Evolutionary conservation across 345 rosid species (phyloP), one percentile per base, ranked within the genome.

Genomic region (Gynandropsis gynandra): DNA sequence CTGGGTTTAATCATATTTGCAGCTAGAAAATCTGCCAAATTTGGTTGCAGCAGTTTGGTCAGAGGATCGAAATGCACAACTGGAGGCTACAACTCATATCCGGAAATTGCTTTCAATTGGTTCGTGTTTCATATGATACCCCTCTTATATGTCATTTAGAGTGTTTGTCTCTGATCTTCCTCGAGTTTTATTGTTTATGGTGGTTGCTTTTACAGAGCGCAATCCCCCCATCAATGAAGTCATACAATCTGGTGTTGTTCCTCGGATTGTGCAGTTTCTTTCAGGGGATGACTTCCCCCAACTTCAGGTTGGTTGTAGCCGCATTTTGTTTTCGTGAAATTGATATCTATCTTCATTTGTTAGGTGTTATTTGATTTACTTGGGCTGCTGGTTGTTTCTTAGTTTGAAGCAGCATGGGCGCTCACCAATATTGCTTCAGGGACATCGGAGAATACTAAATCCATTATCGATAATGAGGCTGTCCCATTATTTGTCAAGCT

Each of bases 321-420:
- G 12, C 21, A 1, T 17, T 21, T 24, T 43, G 20, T 8, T 18
- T 35, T 21, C 1, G 1, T 5, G 0, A 6, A 40, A 16, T 20
- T 1, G 10, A 1, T 49, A 4, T 9, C n/a, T 56, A 14, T 32
- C 27, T n/a, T 29, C 39, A 27, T 15, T 11, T 41, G 2, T 24
- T 7, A 37, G 10, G 7, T 19, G 10, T 40, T 19, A 33, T 7
- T 11, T 10, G 21, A 24, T 36, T 2, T 8, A 4, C 5, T 58
- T 17, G 17, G 57, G 24, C 19, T 56, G 5, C 43, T 17, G 9
- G 37, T 13, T 20, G 44, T 9, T 32, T 5, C 41, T 9, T 52
- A 84, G 95, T 88, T 88, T 71, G 97, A 85, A 71, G 92, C 97
- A 27, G 92, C 97, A 37, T 89, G 97, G 95, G 92, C 95, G 7